These are phyloP conservation scores for Falciphora oryzae DNA, from an alignment of 2,329 filamentous ascomycete species.

Conservation along the genomic window DNA sequence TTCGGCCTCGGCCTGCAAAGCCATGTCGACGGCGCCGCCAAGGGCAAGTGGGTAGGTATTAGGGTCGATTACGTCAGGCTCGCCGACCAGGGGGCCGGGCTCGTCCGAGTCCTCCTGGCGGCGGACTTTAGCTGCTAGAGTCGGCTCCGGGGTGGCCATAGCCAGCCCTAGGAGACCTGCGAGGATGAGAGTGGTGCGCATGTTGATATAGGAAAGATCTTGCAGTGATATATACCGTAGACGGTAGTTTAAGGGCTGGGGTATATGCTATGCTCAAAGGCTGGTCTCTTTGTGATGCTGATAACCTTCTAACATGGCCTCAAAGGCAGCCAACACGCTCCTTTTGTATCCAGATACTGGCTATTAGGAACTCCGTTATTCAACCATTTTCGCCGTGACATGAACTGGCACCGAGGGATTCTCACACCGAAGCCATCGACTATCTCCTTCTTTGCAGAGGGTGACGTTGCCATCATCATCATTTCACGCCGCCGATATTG, in stretches of 20 bases:
- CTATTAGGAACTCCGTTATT: background rate
- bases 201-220: background rate
- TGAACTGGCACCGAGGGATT: background rate
- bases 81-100: conserved; percentile 5
- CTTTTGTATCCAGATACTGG: background rate
- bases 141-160: background rate
- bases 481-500: too few relatives aligned
- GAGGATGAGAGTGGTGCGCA: background rate
- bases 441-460: background rate
- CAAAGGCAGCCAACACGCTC: background rate
- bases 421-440: background rate
- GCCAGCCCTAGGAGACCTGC: background rate
- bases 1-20: background rate
- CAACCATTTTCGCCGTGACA: background rate
- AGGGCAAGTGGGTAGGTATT: conserved; percentile 2
- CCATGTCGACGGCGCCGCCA: conserved; percentile 8
- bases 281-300: background rate
- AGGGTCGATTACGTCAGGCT: conserved; percentile 3
- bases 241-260: background rate
- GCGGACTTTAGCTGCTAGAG: background rate
- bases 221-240: background rate
- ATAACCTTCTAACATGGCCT: background rate
- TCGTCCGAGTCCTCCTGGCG: background rate
- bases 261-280: background rate
- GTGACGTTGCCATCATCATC: too few relatives aligned